Percentiles rank a stretch among this genome's conserved stretches.
phyloP scores from a whole-genome alignment of 2,329 filamentous ascomycete species.

The Diaporthe capsici region DNA sequence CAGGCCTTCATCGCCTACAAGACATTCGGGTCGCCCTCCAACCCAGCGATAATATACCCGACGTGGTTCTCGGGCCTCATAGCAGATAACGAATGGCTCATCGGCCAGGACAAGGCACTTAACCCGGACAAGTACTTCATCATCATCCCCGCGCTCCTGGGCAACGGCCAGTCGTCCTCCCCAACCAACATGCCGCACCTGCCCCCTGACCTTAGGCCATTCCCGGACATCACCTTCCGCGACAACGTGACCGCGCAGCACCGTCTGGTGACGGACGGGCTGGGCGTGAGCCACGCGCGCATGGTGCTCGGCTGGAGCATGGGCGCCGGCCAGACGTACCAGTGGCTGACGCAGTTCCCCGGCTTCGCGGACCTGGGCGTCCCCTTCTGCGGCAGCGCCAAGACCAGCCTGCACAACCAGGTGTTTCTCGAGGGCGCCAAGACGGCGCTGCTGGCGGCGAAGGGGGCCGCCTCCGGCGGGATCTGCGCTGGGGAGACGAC shows the following conservation, averaged over 20 bases:
- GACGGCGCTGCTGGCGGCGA: constrained; percentile 56
- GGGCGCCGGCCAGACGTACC: constrained; percentile 68
- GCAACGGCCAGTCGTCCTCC: constrained; percentile 67
- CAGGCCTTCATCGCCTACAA: constrained; percentile 82
- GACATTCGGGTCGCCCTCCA: constrained; percentile 75
- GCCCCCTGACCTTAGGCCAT: constrained; percentile 48
- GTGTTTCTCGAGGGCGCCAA: constrained; percentile 69
- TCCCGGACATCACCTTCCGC: constrained; percentile 61
- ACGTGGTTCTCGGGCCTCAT: constrained; percentile 78
- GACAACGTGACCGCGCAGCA: constrained; percentile 68
- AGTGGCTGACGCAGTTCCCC: constrained; percentile 65
- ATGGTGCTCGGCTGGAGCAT: constrained; percentile 69
- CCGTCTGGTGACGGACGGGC: constrained; percentile 53
- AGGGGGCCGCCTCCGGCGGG: constrained; percentile 49
- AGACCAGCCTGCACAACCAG: constrained; percentile 66
- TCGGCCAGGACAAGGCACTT: constrained; percentile 75
- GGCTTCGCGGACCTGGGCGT: constrained; percentile 62
- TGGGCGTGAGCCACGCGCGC: constrained; percentile 59
- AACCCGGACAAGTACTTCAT: constrained; percentile 68
- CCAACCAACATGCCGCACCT: constrained; percentile 61
- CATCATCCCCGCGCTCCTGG: constrained; percentile 65
- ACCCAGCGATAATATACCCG: constrained; percentile 81
- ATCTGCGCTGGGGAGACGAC: constrained; percentile 32
- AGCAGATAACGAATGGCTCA: constrained; percentile 81
- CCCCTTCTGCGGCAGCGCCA: constrained; percentile 65